These are phyloP conservation scores for Solanum corneliomulleri DNA, from an alignment of 257 asterid genomes.

Conservation along the genomic window DNA sequence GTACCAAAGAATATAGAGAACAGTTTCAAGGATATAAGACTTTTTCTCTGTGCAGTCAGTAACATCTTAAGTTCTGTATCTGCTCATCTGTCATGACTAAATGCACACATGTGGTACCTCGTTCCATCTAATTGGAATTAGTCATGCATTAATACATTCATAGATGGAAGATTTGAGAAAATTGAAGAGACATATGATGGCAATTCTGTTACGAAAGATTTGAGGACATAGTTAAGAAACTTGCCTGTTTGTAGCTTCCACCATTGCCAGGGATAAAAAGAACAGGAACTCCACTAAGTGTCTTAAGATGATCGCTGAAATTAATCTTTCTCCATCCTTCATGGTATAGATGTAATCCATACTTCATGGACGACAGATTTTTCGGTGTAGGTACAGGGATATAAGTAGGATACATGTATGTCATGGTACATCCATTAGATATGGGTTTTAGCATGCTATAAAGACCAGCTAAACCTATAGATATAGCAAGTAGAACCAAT, in stretches of 20 bases:
- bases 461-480: slow-evolving; percentile 53
- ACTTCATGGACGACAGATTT: slow-evolving; percentile 49
- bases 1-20: neutral
- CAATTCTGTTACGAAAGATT: neutral
- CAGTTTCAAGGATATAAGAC: neutral
- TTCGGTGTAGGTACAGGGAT: slow-evolving; percentile 59
- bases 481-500: slow-evolving; percentile 31
- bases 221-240: slow-evolving; percentile 2
- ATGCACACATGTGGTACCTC: neutral
- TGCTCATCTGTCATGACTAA: neutral
- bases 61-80: neutral
- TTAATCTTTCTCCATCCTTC: slow-evolving; percentile 93
- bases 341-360: slow-evolving; percentile 72
- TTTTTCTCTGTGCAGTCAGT: neutral
- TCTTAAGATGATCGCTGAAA: slow-evolving; percentile 57
- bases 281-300: slow-evolving; percentile 76
- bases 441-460: slow-evolving; percentile 54
- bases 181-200: neutral
- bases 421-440: slow-evolving; percentile 86
- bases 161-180: neutral
- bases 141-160: neutral
- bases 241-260: slow-evolving; percentile 98
- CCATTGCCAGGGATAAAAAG: slow-evolving; percentile 97
- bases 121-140: neutral
- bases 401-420: slow-evolving; percentile 97